Evolutionary conservation across 805 yeast genomes (phyloP).

Genomic region (Sugiyamaella marilandica): DNA sequence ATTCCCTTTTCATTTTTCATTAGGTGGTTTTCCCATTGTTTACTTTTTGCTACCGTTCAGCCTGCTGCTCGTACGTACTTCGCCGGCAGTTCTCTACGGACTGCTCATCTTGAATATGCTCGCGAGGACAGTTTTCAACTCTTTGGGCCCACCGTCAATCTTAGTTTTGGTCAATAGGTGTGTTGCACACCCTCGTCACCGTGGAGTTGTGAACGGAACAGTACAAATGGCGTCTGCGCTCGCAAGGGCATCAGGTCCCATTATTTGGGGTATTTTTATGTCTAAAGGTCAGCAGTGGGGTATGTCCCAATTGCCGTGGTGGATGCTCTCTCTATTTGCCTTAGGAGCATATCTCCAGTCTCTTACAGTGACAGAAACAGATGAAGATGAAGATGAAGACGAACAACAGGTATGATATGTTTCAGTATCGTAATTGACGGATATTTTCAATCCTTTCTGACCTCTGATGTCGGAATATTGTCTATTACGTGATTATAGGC

Average conservation of each 20-base stretch:
- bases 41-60: constrained; percentile 46
- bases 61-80: constrained; percentile 37
- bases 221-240: constrained; percentile 48
- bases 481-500: too few relatives aligned
- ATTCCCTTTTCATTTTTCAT: constrained; percentile 39
- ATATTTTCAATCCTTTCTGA: too few relatives aligned
- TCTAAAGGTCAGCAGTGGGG: constrained; percentile 31
- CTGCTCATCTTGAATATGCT: constrained; percentile 27
- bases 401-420: neutral
- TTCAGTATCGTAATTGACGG: too few relatives aligned
- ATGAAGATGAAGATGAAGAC: constrained; percentile 14
- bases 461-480: too few relatives aligned
- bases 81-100: constrained; percentile 21
- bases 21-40: constrained; percentile 41
- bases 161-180: constrained; percentile 50
- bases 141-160: constrained; percentile 50
- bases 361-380: constrained; percentile 27
- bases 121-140: constrained; percentile 37
- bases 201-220: constrained; percentile 56
- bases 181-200: constrained; percentile 46
- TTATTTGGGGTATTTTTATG: constrained; percentile 49
- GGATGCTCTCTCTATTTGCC: constrained; percentile 17
- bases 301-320: constrained; percentile 22
- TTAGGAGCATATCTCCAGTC: constrained; percentile 16
- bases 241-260: constrained; percentile 55